A percentile compares a stretch with the other conserved stretches of the same genome.
These are phyloP conservation scores for Diplocarpon mali DNA, from an alignment of 2,329 filamentous ascomycete species.

Conservation along the genomic window DNA sequence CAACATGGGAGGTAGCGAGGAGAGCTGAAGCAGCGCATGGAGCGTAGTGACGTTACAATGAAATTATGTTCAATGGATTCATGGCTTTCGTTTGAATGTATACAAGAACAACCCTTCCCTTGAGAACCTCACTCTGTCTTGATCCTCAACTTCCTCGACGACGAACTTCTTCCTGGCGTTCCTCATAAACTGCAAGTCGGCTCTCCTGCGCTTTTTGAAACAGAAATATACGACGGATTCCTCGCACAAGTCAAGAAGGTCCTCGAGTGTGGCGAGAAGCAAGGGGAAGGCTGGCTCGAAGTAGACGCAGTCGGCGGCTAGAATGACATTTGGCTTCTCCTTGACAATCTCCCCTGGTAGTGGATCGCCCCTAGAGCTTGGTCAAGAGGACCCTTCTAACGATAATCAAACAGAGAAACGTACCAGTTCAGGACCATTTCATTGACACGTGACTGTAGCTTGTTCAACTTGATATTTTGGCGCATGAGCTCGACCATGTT, in stretches of 20 bases:
- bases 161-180: conserved; percentile 55
- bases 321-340: conserved; percentile 62
- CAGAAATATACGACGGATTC: conserved; percentile 63
- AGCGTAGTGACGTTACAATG: no score
- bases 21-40: not conserved
- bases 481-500: conserved; percentile 81
- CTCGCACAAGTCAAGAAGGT: conserved; percentile 64
- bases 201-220: conserved; percentile 85
- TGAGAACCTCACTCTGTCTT: conserved; percentile 45
- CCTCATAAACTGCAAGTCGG: conserved; percentile 66
- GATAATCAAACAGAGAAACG: conserved; percentile 25
- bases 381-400: conserved; percentile 3
- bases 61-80: not conserved
- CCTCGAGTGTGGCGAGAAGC: conserved; percentile 64
- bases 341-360: conserved; percentile 41
- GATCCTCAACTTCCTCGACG: conserved; percentile 51
- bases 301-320: conserved; percentile 97
- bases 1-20: conserved; percentile 22
- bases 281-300: conserved; percentile 92
- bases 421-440: conserved; percentile 74
- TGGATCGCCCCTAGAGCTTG: conserved; percentile 43
- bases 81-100: conserved; percentile 36
- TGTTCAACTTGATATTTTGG: conserved; percentile 77
- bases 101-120: conserved; percentile 51
- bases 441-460: conserved; percentile 49